Conservation (phyloP, 2,329 filamentous ascomycete species). For the Penicillium verrucosum region DNA sequence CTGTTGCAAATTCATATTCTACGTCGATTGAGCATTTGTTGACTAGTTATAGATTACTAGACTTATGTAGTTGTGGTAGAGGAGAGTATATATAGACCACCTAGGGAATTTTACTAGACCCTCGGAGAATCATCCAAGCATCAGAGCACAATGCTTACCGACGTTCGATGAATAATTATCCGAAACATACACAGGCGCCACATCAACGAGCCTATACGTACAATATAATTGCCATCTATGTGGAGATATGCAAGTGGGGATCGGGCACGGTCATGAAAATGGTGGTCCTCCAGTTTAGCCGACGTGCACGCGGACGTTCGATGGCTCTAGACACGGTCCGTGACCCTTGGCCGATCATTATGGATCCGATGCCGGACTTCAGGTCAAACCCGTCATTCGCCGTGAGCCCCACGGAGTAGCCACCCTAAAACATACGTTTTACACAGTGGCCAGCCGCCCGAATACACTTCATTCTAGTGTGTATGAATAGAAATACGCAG, state of each 20-base stretch:
- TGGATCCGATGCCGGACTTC: not conserved
- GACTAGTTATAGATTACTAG: no score
- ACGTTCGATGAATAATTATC: not conserved
- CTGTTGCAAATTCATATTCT: no score
- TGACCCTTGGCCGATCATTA: conserved; percentile 3
- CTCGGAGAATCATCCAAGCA: not conserved
- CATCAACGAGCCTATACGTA: not conserved
- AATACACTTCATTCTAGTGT: not conserved
- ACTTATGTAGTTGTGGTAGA: no score
- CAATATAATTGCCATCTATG: not conserved
- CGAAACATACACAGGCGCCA: not conserved
- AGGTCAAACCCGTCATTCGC: not conserved
- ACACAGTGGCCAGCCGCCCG: not conserved
- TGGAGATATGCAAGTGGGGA: not conserved
- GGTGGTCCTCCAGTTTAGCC: not conserved
- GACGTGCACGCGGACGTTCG: not conserved
- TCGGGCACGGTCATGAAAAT: not conserved
- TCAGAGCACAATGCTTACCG: not conserved
- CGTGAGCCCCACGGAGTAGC: not conserved
- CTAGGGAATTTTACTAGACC: not conserved
- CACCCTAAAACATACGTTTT: not conserved
- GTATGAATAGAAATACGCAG: not conserved
- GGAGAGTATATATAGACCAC: no score
- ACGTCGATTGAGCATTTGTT: no score
- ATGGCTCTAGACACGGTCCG: not conserved